Evolutionary conservation across 2,329 filamentous ascomycete genomes (phyloP), one percentile per base, ranked within the genome.

Genomic region (Leptographium flavum): DNA sequence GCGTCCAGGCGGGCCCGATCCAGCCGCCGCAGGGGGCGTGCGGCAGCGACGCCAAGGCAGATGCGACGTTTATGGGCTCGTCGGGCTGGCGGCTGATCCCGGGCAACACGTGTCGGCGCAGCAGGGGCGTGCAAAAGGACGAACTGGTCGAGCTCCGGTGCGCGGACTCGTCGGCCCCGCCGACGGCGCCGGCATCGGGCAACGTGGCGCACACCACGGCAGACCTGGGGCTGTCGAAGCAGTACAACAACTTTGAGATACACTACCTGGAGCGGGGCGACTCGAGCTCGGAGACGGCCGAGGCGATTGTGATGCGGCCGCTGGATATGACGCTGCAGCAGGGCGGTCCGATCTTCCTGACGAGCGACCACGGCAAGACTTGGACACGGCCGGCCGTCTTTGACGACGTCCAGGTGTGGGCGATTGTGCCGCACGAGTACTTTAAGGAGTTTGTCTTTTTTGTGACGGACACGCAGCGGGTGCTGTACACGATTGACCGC

Each of bases 71-170:
- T 63, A 79, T 73, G 62, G 92, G 87, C 13, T 83, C 83, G 3
- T 94, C 88, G 27, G 92, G 92, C 23, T 98, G 87, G 76, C 80
- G 90, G 48, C 72, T 90, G 53, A 96, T 98, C 49, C 90, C 92
- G 1, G 85, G 84, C 23, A 82, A 90, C 59, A 74, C 73, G 22
- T 90, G 85, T 62, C 74, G 77, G 53, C 67, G 75, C 39, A 71
- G 66, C 14, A 60, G 61, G 14, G 81, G 77, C 33, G 63, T 69
- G 41, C 74, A 84, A 52, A 80, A 85, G 55, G 84, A 87, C 54
- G 73, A 81, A 45, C 65, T 70, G n/a, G 73, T 87, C 14, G 80
- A 94, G 53, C 74, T 79, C 49, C 74, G 83, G 47, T 98, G 92
- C 64, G 83, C 92, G 49, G 65, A 39, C 27, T 31, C 69, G 15